A percentile compares a stretch with the other conserved stretches of the same genome.
These are phyloP conservation scores for Penicillium samsonianum DNA, from an alignment of 495 filamentous ascomycete genomes.

Conservation along the genomic window DNA sequence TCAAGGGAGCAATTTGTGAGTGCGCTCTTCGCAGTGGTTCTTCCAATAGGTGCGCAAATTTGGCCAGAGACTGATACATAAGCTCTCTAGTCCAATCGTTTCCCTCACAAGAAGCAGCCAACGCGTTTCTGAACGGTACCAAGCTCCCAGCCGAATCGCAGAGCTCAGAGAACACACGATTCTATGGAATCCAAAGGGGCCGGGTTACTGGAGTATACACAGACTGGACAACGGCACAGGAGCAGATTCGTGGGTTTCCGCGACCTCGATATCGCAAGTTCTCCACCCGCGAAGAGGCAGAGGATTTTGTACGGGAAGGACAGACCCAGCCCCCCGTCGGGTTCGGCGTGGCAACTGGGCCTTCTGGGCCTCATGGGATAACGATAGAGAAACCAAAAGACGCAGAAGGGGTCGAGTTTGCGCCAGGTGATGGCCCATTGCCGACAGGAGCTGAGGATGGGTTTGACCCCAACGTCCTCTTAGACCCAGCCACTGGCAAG, in stretches of 20 bases:
- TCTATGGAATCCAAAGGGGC: slow-evolving; percentile 85
- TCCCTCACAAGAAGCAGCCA: slow-evolving; percentile 70
- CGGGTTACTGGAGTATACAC: slow-evolving; percentile 84
- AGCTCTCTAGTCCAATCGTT: slow-evolving; percentile 75
- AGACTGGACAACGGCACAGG: slow-evolving; percentile 75
- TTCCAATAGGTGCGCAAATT: not conserved
- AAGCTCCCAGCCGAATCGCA: slow-evolving; percentile 36
- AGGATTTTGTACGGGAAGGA: slow-evolving; percentile 64
- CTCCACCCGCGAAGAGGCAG: slow-evolving; percentile 72
- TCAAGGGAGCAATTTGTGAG: slow-evolving; percentile 79
- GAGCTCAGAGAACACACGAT: slow-evolving; percentile 46
- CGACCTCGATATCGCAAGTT: slow-evolving; percentile 84
- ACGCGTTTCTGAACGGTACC: slow-evolving; percentile 69
- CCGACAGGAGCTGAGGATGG: slow-evolving; percentile 59
- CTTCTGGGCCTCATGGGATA: slow-evolving; percentile 33
- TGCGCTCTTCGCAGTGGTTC: slow-evolving; percentile 18
- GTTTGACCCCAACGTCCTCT: slow-evolving; percentile 59
- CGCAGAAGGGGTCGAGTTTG: slow-evolving; percentile 48
- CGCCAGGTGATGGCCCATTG: slow-evolving; percentile 56
- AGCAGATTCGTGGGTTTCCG: slow-evolving; percentile 75
- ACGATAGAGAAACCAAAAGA: slow-evolving; percentile 34
- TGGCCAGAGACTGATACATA: slow-evolving; percentile 15
- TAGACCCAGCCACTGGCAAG: slow-evolving; percentile 59
- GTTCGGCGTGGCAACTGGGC: slow-evolving; percentile 25
- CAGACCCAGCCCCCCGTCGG: slow-evolving; percentile 29